phyloP scores from a whole-genome alignment of 768 basidiomycete genomes.

The Tremella yokohamensis region DNA sequence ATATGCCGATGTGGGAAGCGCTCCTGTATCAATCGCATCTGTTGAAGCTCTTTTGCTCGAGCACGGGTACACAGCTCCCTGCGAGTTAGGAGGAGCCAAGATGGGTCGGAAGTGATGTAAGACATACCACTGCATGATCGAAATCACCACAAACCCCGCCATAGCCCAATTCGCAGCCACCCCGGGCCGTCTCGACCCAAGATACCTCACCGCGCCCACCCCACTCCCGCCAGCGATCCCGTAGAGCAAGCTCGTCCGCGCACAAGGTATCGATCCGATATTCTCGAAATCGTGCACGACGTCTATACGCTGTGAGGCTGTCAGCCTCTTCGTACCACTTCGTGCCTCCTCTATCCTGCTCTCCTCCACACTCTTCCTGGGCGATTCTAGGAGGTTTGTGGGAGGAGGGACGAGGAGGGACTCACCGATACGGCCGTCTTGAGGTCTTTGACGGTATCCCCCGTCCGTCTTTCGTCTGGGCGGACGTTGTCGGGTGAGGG shows the following conservation, averaged over 20 bases:
- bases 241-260: conserved; percentile 42
- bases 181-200: conserved; percentile 39
- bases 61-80: conserved; percentile 47
- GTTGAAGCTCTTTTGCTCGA: conserved; percentile 38
- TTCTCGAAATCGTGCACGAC: conserved; percentile 39
- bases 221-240: conserved; percentile 47
- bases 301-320: conserved; percentile 26
- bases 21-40: conserved; percentile 47
- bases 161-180: conserved; percentile 45
- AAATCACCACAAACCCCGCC: conserved; percentile 37
- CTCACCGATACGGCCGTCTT: conserved; percentile 37
- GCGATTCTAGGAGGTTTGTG: no score
- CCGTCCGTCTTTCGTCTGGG: conserved; percentile 29
- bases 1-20: conserved; percentile 48
- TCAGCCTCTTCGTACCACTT: not conserved
- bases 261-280: conserved; percentile 47
- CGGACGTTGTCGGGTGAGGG: conserved; percentile 18
- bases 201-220: conserved; percentile 41
- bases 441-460: conserved; percentile 33
- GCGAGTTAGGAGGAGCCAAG: not conserved
- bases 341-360: not conserved
- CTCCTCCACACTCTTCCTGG: not conserved
- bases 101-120: not conserved
- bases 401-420: not conserved
- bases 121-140: conserved; percentile 6